Evolutionary conservation across 257 asterid genomes (phyloP).

Genomic region (Paulownia fortunei): DNA sequence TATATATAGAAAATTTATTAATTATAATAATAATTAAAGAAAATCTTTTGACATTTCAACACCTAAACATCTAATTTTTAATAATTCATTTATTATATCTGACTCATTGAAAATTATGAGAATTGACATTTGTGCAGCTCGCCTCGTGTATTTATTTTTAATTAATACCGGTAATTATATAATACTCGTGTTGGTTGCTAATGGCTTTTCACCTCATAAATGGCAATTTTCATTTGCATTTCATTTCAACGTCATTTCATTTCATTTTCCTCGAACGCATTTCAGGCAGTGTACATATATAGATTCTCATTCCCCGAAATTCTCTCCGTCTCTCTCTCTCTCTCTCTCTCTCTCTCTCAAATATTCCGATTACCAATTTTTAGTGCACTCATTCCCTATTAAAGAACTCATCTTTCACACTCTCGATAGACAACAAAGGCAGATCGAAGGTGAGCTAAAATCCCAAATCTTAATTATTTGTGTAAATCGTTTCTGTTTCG

Average conservation of each 20-base stretch:
- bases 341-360: conserved; percentile 14
- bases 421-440: neutral
- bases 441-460: conserved; percentile 29
- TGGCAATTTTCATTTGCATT: conserved; percentile 26
- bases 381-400: neutral
- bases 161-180: conserved; percentile 1
- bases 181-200: conserved; percentile 13
- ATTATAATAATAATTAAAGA: neutral
- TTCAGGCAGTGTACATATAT: conserved; percentile 7
- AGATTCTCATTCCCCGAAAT: neutral
- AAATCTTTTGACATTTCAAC: neutral
- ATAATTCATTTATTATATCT: neutral
- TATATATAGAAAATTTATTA: neutral
- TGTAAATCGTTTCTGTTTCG: neutral
- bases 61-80: neutral
- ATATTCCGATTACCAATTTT: conserved; percentile 17
- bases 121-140: neutral
- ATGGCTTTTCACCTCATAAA: neutral
- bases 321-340: conserved; percentile 14
- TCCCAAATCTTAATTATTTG: neutral
- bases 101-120: neutral
- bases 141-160: neutral
- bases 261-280: conserved; percentile 17
- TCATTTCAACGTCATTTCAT: conserved; percentile 36
- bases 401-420: neutral